Evolutionary conservation across 441 rosid species (phyloP).

Genomic region (Populus hybrid): DNA sequence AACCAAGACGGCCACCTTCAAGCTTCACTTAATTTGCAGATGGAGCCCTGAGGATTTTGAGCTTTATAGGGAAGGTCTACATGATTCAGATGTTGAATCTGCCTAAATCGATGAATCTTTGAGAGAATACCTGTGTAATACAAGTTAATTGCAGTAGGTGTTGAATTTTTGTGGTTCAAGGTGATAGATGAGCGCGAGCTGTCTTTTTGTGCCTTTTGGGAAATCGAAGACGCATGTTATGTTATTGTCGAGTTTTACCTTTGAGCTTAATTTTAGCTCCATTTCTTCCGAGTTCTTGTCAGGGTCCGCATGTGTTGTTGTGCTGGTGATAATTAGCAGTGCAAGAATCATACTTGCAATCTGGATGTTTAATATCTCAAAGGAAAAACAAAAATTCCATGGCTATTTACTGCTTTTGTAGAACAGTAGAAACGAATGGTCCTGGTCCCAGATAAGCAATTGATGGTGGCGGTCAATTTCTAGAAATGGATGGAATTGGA

Average conservation of each 20-base stretch:
- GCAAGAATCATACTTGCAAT: neutral
- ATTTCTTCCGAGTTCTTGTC: neutral
- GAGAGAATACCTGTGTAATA: neutral
- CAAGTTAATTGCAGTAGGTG: neutral
- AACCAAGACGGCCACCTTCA: constrained; percentile 87
- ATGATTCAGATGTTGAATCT: constrained; percentile 74
- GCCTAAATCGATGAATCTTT: constrained; percentile 24
- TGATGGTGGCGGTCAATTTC: too few species aligned
- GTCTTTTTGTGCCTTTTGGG: neutral
- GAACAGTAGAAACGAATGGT: too few species aligned
- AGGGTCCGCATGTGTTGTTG: too few species aligned
- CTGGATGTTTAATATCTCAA: neutral
- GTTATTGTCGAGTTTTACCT: neutral
- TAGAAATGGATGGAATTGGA: too few species aligned
- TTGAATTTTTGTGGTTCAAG: neutral
- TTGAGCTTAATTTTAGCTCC: neutral
- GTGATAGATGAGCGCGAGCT: neutral
- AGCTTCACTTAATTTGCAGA: constrained; percentile 72
- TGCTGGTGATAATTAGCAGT: neutral
- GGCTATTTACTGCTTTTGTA: neutral
- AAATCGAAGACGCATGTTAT: neutral
- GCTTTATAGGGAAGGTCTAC: constrained; percentile 60
- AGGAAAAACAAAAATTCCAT: neutral
- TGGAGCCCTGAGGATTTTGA: constrained; percentile 82
- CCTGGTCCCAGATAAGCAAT: neutral